Evolutionary conservation across 306 rosid genomes (phyloP).

Genomic region (Senna tora): DNA sequence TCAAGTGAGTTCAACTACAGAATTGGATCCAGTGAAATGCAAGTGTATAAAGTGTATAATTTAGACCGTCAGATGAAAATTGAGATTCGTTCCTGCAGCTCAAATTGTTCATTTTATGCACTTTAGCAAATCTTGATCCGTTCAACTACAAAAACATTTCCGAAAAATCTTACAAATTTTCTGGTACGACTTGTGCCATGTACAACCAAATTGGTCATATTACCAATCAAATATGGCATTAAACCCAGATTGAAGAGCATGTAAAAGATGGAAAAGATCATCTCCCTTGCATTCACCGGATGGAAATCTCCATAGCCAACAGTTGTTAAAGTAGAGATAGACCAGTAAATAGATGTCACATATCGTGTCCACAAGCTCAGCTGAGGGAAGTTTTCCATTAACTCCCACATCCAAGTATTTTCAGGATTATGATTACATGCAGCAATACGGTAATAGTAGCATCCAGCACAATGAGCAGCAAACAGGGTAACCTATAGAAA

Average conservation of each 20-base stretch:
- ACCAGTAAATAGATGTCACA: slow-evolving; percentile 85
- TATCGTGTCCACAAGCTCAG: slow-evolving; percentile 71
- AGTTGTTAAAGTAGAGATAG: slow-evolving; percentile 86
- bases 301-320: slow-evolving; percentile 96
- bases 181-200: slow-evolving; percentile 91
- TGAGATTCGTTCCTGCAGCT: no score
- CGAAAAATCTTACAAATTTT: slow-evolving; percentile 69
- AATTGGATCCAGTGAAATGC: no score
- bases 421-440: slow-evolving; percentile 70
- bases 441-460: slow-evolving; percentile 86
- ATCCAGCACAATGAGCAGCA: slow-evolving; percentile 84
- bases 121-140: no score
- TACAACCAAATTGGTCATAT: slow-evolving; percentile 96
- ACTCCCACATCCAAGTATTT: slow-evolving; percentile 75
- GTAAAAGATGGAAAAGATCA: slow-evolving; percentile 81
- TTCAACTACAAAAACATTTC: not conserved
- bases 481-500: slow-evolving; percentile 82
- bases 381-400: slow-evolving; percentile 53
- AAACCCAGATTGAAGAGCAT: slow-evolving; percentile 91
- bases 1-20: no score
- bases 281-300: slow-evolving; percentile 87
- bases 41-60: no score
- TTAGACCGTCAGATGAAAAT: no score
- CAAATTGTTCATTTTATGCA: no score
- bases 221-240: slow-evolving; percentile 94